A percentile compares a stretch with the other conserved stretches of the same genome.
Conservation (phyloP, 2,329 filamentous ascomycete species). For the Xylaria sp. region DNA sequence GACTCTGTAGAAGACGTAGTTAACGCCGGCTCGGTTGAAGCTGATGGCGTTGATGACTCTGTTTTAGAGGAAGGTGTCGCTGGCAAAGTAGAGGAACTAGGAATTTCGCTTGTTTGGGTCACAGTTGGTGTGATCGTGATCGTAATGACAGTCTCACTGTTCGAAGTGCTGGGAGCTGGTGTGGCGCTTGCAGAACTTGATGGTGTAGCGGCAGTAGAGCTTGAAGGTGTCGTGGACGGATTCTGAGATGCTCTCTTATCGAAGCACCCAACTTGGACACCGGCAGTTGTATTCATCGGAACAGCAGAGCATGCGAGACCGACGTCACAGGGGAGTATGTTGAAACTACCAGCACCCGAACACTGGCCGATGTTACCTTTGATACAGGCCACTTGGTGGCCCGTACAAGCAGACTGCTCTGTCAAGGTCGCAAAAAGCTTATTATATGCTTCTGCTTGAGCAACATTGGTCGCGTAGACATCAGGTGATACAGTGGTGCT, state of each 20-base stretch:
- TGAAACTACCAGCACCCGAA: conserved; percentile 47
- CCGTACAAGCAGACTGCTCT: conserved; percentile 52
- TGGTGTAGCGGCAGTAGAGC: conserved; percentile 15
- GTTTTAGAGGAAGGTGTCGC: conserved; percentile 7
- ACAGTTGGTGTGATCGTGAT: conserved; percentile 36
- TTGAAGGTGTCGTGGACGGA: conserved; percentile 17
- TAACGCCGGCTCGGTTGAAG: conserved; percentile 1
- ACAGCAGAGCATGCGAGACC: conserved; percentile 57
- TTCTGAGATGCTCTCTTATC: conserved; percentile 37
- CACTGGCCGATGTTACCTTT: conserved; percentile 56
- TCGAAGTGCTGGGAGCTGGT: conserved; percentile 11
- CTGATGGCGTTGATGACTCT: conserved; percentile 5
- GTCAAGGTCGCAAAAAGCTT: conserved; percentile 51
- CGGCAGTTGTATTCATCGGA: conserved; percentile 55
- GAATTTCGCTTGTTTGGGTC: conserved; percentile 32
- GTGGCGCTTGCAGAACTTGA: conserved; percentile 19
- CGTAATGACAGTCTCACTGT: conserved; percentile 23
- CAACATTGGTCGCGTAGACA: conserved; percentile 53
- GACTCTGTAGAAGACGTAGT: conserved; percentile 13
- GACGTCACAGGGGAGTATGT: conserved; percentile 46
- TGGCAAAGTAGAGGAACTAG: background rate
- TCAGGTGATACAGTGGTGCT: conserved; percentile 50
- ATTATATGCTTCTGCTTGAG: conserved; percentile 54
- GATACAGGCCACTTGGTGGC: conserved; percentile 59
- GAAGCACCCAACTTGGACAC: conserved; percentile 57